A percentile compares a stretch with the other conserved stretches of the same genome.
These are phyloP conservation scores for Colletotrichum gloeosporioides DNA, from an alignment of 2,329 filamentous ascomycete species.

Conservation along the genomic window DNA sequence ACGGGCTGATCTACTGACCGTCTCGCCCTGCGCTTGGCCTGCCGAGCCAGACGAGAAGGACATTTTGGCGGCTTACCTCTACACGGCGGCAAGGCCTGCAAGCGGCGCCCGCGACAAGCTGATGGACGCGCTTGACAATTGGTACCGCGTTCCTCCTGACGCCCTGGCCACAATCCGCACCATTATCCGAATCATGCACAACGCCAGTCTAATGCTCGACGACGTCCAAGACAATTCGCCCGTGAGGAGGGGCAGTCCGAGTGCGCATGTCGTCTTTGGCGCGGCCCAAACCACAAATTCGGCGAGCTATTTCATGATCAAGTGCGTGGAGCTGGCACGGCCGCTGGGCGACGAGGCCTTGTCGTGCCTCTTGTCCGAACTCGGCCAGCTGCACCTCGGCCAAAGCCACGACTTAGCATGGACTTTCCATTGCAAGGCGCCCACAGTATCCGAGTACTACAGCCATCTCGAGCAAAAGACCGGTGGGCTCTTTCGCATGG, in stretches of 20 bases:
- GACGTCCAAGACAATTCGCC: conserved; percentile 42
- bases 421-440: conserved; percentile 25
- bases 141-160: not conserved
- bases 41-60: conserved; percentile 1
- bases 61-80: conserved; percentile 1
- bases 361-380: not conserved
- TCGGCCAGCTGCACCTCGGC: conserved; percentile 25
- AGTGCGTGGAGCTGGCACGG: conserved; percentile 23
- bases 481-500: not conserved
- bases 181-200: not conserved
- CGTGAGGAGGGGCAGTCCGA: conserved; percentile 36
- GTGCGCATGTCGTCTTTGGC: conserved; percentile 41
- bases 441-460: conserved; percentile 29
- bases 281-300: conserved; percentile 39
- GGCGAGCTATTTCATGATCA: conserved; percentile 31
- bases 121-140: conserved; percentile 1
- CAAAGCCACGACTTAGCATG: conserved; percentile 33
- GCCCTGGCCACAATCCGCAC: not conserved
- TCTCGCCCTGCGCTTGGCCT: conserved; percentile 2
- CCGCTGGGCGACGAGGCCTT: conserved; percentile 25
- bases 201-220: conserved; percentile 29
- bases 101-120: conserved; percentile 3
- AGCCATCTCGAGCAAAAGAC: conserved; percentile 4
- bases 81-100: not conserved
- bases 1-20: not conserved